Base-by-base conservation (phyloP, 2,329 filamentous ascomycete species). In the Fusarium siculi region DNA sequence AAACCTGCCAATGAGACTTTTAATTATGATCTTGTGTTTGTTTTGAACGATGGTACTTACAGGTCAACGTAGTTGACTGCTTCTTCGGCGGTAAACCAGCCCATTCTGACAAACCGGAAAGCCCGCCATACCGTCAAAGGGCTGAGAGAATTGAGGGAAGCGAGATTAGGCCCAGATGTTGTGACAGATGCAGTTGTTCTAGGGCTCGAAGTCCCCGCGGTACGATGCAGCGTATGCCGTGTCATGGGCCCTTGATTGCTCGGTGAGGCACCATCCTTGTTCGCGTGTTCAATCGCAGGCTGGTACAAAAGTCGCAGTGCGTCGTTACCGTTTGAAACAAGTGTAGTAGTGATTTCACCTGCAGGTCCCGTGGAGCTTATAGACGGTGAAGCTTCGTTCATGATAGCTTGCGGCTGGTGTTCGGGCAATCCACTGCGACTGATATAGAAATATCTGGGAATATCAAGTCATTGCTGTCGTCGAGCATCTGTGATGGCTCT, bases 21-120 rank as follows among this genome's bases (percentile, higher is more conserved):
- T 15, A 59, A 9, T 25, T 14, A 40, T 23, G 2, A 6, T 19
- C 16, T 25, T 50, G 5, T 2, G 2, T 25, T 9, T 5, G 4
- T 10, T 14, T 18, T 19, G 4, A 21, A n/a, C 12, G 6, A 23
- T 16, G 16, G 9, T 19, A 80, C 82, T 60, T 67, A 85, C 80
- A 87, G 63, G 67, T 89, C 86, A 50, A 89, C 80, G 62, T 87
- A 87, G 3, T 84, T 86, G 3, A 88, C 82, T 15, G 86, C 87
- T 74, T 89, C 87, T 60, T 85, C 82, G 7, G 87, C 86, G 2
- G 86, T 85, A 61, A 89, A 85, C 86, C 86, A 88, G 0, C 87
- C 87, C 85, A 87, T 87, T 64, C 84, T 85, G 23, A 88, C 86
- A 72, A 88, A 89, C 1, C 86, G 83, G 34, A 72, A 75, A 5